These are phyloP conservation scores for Aspergillus sp. DNA, from an alignment of 2,329 filamentous ascomycete species.

Conservation along the genomic window DNA sequence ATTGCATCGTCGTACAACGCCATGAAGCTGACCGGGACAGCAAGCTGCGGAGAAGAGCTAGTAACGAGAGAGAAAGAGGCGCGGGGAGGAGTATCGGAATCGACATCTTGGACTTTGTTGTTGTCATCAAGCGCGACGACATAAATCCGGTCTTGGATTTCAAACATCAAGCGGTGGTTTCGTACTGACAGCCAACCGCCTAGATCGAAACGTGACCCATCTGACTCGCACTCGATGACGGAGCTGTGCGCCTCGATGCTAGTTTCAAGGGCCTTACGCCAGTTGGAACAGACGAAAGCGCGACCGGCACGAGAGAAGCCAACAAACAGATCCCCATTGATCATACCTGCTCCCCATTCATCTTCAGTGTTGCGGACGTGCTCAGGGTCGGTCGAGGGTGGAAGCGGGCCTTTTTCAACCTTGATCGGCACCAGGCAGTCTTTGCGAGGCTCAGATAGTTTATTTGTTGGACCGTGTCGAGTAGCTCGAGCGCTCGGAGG, in stretches of 20 bases:
- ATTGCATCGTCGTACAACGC: constrained; percentile 44
- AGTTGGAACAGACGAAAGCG: constrained; percentile 42
- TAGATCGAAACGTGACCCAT: constrained; percentile 39
- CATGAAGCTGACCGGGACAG: constrained; percentile 45
- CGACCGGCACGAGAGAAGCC: constrained; percentile 41
- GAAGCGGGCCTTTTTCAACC: constrained; percentile 20
- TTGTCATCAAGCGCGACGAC: constrained; percentile 36
- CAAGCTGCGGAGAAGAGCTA: constrained; percentile 32
- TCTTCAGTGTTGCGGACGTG: constrained; percentile 31
- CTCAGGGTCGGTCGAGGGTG: constrained; percentile 14
- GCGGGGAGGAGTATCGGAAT: constrained; percentile 12
- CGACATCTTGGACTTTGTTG: constrained; percentile 18
- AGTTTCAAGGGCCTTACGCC: constrained; percentile 32
- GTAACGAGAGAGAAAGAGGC: constrained; percentile 31
- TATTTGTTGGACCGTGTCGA: constrained; percentile 16
- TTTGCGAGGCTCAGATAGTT: constrained; percentile 14
- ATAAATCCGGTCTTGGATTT: constrained; percentile 41
- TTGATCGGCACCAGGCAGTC: constrained; percentile 24
- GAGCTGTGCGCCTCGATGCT: constrained; percentile 22
- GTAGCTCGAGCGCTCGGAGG: constrained; percentile 19
- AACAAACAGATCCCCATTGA: constrained; percentile 38
- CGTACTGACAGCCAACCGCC: constrained; percentile 44
- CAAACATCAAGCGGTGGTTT: constrained; percentile 40
- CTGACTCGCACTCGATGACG: constrained; percentile 40
- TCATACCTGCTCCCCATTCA: constrained; percentile 46